Base-by-base conservation (phyloP, 257 asterid genomes). In the Dorcoceras hygrometricum region DNA sequence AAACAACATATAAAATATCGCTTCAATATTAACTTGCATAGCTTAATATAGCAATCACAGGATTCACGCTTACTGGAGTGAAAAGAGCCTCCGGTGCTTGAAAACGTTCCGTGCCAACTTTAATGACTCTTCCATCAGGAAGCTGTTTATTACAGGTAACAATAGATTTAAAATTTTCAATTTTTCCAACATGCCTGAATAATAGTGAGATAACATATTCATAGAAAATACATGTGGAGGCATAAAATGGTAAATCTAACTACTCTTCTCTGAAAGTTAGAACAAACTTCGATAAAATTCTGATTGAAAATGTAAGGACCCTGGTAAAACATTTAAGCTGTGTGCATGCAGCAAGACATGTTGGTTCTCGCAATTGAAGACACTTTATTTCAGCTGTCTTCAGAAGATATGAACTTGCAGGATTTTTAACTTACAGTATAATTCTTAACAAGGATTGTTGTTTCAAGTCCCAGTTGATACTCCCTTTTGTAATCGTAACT, bases 31-130 rank as follows among this genome's bases (percentile, higher is more conserved):
- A 25, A 73, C 39, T 50, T 48, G 23, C 55, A 4, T 28, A 46
- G 57, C 20, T 23, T 48, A 12, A 43, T 39, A 10, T 46, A 48
- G 10, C 25, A 72, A 59, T 59, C 63, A 26, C 46, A 2, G 16
- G 46, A 63, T 51, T 73, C 57, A 59, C 70, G 71, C 90, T 75
- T 83, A 90, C 97, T 1, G 99, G 97, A 73, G 99, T 86, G 66
- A 93, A 93, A 62, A 93, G 97, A 66, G 97, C 99, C 73, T 93
- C 99, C 22, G 99, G 95, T 75, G 99, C 97, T 81, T 90, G 99
- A 83, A 93, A 93, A 64, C 99, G 78, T 75, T 90, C 99, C 36
- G 95, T 86, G 72, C 96, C 96, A 65, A 90, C 99, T 84, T 93
- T 93, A 68, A 93, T 87, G 70, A 87, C 84, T 76, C 97, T 93